Evolutionary conservation across 2,329 filamentous ascomycete genomes (phyloP).

Genomic region (Spiromastix sp.): DNA sequence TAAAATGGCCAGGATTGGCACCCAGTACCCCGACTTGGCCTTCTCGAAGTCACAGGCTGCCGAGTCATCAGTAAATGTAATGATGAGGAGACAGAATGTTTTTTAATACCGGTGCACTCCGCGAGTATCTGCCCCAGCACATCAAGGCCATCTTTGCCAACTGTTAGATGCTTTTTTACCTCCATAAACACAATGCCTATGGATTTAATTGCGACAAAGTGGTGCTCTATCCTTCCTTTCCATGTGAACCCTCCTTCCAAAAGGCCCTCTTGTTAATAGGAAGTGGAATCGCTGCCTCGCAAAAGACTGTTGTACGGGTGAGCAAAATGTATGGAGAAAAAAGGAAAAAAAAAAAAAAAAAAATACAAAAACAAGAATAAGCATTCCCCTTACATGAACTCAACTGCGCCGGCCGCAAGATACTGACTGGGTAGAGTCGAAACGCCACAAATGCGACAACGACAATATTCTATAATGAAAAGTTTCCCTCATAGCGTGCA

Average conservation of each 20-base stretch:
- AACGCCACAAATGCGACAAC: too few species aligned
- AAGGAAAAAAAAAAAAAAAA: too few species aligned
- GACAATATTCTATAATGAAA: too few species aligned
- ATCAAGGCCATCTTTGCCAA: conserved; percentile 1
- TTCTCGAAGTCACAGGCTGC: conserved; percentile 6
- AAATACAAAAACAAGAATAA: too few species aligned
- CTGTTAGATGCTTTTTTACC: conserved; percentile 2
- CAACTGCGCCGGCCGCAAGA: too few species aligned
- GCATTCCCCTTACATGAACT: too few species aligned
- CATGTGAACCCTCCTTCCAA: conserved; percentile 4
- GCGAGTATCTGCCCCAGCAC: conserved; percentile 5
- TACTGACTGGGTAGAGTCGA: too few species aligned
- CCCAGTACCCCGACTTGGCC: conserved; percentile 1
- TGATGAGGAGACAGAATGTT: neutral
- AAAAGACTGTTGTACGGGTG: too few species aligned
- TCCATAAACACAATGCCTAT: conserved; percentile 5
- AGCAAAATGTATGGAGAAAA: too few species aligned
- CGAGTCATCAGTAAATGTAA: neutral
- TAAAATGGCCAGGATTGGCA: conserved; percentile 6
- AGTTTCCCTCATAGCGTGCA: too few species aligned
- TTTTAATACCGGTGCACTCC: conserved; percentile 5
- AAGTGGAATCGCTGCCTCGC: too few species aligned
- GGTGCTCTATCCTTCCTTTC: conserved; percentile 5
- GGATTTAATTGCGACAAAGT: conserved; percentile 2
- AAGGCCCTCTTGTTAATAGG: too few species aligned